Conservation (phyloP, 2,329 filamentous ascomycete genomes). For the Cladosporium oxysporum region DNA sequence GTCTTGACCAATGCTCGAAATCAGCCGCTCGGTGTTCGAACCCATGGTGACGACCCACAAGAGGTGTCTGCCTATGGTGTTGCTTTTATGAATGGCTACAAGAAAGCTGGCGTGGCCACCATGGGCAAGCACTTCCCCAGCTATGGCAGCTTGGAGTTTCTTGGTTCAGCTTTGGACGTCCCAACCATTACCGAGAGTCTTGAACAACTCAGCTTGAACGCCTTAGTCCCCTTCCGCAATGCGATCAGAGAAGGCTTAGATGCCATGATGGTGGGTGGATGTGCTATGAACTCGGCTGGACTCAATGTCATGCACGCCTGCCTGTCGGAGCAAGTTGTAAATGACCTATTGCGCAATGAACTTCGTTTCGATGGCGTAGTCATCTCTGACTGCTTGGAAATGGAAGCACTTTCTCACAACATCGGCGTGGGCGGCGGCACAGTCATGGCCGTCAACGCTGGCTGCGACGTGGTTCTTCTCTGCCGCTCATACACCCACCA, state of each 20-base stretch:
- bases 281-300: conserved; percentile 85
- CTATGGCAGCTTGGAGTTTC: conserved; percentile 91
- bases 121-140: conserved; percentile 97
- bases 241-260: conserved; percentile 85
- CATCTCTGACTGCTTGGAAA: conserved; percentile 92
- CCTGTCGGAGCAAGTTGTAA: conserved; percentile 87
- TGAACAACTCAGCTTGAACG: conserved; percentile 88
- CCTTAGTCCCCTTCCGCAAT: conserved; percentile 86
- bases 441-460: conserved; percentile 95
- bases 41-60: conserved; percentile 88
- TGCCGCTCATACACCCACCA: conserved; percentile 87
- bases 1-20: conserved; percentile 91
- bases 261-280: conserved; percentile 94
- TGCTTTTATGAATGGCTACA: conserved; percentile 87
- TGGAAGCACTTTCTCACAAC: conserved; percentile 93
- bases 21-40: conserved; percentile 85
- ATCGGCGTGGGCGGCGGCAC: conserved; percentile 96
- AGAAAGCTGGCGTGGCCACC: conserved; percentile 83
- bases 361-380: conserved; percentile 89
- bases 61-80: conserved; percentile 92
- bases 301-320: conserved; percentile 97
- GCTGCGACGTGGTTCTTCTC: conserved; percentile 86
- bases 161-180: conserved; percentile 86
- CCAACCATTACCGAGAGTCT: conserved; percentile 94
- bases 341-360: conserved; percentile 83